These are phyloP conservation scores for Saksenaea oblongispora DNA, from an alignment of 371 early-diverging fungal species.

Conservation along the genomic window DNA sequence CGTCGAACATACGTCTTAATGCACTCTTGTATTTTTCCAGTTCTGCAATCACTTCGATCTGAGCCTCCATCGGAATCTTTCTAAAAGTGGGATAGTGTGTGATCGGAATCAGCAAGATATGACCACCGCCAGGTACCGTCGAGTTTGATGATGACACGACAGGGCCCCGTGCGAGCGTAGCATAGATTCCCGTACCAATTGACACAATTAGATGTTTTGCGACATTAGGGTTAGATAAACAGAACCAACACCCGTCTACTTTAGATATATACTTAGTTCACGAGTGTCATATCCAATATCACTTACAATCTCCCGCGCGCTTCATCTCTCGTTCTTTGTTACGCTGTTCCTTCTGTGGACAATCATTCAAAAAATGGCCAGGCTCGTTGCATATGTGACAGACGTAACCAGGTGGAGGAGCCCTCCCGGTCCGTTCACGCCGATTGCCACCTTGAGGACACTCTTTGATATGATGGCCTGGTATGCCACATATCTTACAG, in stretches of 20 bases:
- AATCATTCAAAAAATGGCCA: conserved; percentile 67
- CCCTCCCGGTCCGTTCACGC: neutral
- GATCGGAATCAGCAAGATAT: conserved; percentile 74
- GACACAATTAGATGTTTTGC: conserved; percentile 81
- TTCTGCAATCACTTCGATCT: conserved; percentile 50
- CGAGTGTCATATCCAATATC: neutral
- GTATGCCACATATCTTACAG: conserved; percentile 54
- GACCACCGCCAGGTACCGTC: conserved; percentile 68
- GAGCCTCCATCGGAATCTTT: conserved; percentile 43
- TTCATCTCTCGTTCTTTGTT: neutral
- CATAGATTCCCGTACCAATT: conserved; percentile 72
- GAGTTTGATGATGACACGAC: conserved; percentile 29
- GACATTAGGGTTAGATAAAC: conserved; percentile 76
- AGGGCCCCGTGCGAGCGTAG: conserved; percentile 78
- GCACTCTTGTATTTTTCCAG: conserved; percentile 60
- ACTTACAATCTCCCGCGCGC: neutral
- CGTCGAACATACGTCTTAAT: conserved; percentile 44
- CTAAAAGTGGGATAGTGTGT: conserved; percentile 64
- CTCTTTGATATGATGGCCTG: conserved; percentile 71
- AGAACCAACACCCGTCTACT: conserved; percentile 84
- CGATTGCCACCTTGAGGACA: conserved; percentile 47
- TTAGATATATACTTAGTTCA: neutral
- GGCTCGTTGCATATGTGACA: conserved; percentile 59
- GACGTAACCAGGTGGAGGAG: conserved; percentile 49
- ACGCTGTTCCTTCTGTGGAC: conserved; percentile 45